Evolutionary conservation across 441 rosid genomes (phyloP).

Genomic region (Brassica hybrid): DNA sequence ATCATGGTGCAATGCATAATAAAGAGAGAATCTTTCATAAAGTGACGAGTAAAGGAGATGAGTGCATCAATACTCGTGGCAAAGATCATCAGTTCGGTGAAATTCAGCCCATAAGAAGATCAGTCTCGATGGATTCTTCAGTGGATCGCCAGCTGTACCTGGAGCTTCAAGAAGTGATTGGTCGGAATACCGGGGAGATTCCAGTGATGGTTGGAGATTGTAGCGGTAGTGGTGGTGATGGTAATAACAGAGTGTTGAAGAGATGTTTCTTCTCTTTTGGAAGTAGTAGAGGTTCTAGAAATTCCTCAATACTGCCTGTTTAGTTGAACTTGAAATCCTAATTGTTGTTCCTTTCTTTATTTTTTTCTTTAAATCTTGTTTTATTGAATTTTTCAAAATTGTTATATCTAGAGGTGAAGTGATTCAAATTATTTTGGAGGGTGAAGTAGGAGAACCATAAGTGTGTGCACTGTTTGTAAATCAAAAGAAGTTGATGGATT

Average conservation of each 20-base stretch:
- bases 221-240: constrained; percentile 4
- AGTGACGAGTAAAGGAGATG: constrained; percentile 58
- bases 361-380: neutral
- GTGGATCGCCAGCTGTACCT: constrained; percentile 63
- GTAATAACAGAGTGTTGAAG: constrained; percentile 48
- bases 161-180: constrained; percentile 58
- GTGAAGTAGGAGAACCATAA: constrained; percentile 6
- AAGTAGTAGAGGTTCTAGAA: constrained; percentile 54
- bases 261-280: constrained; percentile 61
- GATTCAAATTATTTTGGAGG: constrained; percentile 21
- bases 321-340: constrained; percentile 44
- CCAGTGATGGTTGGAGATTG: constrained; percentile 10
- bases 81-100: constrained; percentile 49
- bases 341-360: constrained; percentile 24
- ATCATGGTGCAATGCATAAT: constrained; percentile 31
- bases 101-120: constrained; percentile 70
- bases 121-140: constrained; percentile 74
- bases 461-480: constrained; percentile 14
- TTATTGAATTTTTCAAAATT: constrained; percentile 2
- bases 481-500: constrained; percentile 15
- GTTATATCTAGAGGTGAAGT: constrained; percentile 4
- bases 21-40: constrained; percentile 5
- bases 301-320: constrained; percentile 53
- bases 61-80: constrained; percentile 60
- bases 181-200: constrained; percentile 45